Evolutionary conservation across 192 early-diverging fungal genomes (phyloP).

Genomic region (Funneliformis geosporum): DNA sequence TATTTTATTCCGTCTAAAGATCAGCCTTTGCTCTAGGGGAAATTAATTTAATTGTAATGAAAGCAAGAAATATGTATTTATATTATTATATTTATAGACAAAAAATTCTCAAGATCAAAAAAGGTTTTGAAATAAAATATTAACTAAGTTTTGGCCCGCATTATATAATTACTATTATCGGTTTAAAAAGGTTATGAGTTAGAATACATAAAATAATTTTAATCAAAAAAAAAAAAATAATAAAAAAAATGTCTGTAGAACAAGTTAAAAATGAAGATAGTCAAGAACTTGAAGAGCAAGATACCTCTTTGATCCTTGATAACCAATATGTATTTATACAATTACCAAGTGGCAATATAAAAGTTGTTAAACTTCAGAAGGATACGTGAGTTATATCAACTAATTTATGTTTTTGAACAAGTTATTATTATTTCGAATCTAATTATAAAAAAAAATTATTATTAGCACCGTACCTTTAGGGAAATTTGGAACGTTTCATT

Average conservation of each 20-base stretch:
- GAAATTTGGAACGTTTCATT: conserved; percentile 88
- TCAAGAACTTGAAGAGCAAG: conserved; percentile 8
- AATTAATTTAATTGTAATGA: not conserved
- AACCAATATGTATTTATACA: conserved; percentile 72
- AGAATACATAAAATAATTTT: too few relatives aligned
- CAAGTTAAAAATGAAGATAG: not conserved
- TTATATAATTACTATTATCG: too few relatives aligned
- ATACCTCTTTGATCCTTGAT: conserved; percentile 44
- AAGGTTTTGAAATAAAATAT: too few relatives aligned
- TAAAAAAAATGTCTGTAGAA: not conserved
- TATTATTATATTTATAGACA: not conserved
- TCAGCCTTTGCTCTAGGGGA: not conserved
- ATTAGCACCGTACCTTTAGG: conserved; percentile 69
- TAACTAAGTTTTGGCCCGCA: too few relatives aligned
- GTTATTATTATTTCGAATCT: not conserved
- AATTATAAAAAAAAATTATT: not conserved
- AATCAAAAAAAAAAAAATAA: too few relatives aligned
- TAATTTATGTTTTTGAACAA: not conserved
- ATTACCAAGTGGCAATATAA: conserved; percentile 84
- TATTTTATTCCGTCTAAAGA: not conserved
- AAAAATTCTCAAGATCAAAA: not conserved
- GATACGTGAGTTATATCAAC: conserved; percentile 46
- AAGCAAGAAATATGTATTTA: not conserved
- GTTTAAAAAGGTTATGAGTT: too few relatives aligned
- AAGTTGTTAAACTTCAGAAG: conserved; percentile 69